These are phyloP conservation scores for Domatiomyces globalis DNA, from an alignment of 2,329 filamentous ascomycete genomes.

Conservation along the genomic window DNA sequence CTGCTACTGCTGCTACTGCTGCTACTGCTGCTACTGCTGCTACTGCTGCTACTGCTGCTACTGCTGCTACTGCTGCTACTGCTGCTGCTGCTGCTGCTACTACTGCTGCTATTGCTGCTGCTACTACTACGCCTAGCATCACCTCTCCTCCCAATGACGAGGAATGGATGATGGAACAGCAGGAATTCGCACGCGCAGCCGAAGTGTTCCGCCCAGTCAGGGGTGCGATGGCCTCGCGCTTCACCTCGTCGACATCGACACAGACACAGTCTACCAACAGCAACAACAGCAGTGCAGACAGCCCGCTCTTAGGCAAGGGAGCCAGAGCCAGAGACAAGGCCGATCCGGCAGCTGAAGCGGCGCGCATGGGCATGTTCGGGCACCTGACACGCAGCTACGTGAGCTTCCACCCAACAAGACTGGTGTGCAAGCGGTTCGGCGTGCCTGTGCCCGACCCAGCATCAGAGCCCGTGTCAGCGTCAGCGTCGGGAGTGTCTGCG, in stretches of 20 bases:
- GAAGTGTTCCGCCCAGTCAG: constrained; percentile 83
- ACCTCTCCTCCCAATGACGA: constrained; percentile 36
- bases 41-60: no score
- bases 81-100: no score
- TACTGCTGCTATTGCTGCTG: no score
- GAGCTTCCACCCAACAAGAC: constrained; percentile 63
- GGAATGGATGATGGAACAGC: constrained; percentile 67
- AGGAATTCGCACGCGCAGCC: constrained; percentile 60
- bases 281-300: constrained; percentile 2
- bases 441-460: constrained; percentile 55
- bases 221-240: constrained; percentile 82
- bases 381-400: constrained; percentile 60
- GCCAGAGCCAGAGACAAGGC: constrained; percentile 26
- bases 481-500: constrained; percentile 4
- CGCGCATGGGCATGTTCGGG: constrained; percentile 84
- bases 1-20: no score
- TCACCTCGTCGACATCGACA: constrained; percentile 56
- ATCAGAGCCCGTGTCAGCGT: constrained; percentile 23
- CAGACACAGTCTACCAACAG: constrained; percentile 15
- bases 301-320: constrained; percentile 36
- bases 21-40: no score
- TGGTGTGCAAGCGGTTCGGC: constrained; percentile 91
- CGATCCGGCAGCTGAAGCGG: constrained; percentile 74
- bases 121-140: neutral
- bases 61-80: no score